Evolutionary conservation across 495 filamentous ascomycete genomes (phyloP), one percentile per base, ranked within the genome.

Genomic region (Aspergillus campestris): DNA sequence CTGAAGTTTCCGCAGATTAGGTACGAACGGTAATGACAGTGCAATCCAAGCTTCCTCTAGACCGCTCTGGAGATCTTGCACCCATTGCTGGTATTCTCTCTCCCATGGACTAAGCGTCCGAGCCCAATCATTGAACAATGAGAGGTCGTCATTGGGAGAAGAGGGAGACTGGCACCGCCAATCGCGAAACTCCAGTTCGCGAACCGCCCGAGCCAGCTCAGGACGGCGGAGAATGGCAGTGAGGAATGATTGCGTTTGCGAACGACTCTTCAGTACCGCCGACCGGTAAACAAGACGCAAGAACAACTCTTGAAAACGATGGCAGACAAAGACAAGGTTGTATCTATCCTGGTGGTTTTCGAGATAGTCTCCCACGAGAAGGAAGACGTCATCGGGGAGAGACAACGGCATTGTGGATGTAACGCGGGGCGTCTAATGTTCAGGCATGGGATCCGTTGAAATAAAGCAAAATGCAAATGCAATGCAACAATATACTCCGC

Each of bases 31-130:
- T 6, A 65, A 39, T 18, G 57, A 43, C 29, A 64, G 48, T 0
- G 62, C 62, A 32, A 58, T 55, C 64, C 64, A 67, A 3, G 61
- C 55, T 28, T 67, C 62, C 9, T 47, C 53, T 0, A 51, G 36
- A 6, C 58, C 58, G 6, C 50, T 13, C 1, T 35, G 38, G 28
- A 67, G 58, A 39, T 54, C 47, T 36, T 57, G 34, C 12, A 38
- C 40, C 62, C 64, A 67, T 44, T 50, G 47, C 5, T 31, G 11
- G n/a, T 49, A 37, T 39, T 67, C 64, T 15, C 48, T 45, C 1
- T 45, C 8, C 0, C 58, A 56, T 35, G 55, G 47, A 34, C 60
- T 58, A 5, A 51, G 31, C 5, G 10, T 11, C 5, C 29, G 12
- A 5, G 59, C 29, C 41, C 40, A 53, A 9, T 48, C 14, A 0